Evolutionary conservation across 116 monocot genomes (phyloP).

Genomic region (Posidonia oceanica): DNA sequence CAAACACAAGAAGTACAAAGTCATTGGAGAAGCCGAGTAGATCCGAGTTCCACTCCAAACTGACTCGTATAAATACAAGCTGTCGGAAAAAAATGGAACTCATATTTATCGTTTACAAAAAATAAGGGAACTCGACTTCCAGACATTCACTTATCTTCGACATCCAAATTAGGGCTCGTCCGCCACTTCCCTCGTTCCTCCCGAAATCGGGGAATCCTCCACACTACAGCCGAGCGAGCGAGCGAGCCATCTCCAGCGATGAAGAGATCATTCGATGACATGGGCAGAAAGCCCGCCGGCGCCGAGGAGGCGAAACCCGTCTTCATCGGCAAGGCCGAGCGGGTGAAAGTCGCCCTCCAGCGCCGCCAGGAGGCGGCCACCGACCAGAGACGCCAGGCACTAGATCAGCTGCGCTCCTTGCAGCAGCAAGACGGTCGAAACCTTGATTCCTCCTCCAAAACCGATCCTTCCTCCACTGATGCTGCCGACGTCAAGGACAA

Average conservation of each 20-base stretch:
- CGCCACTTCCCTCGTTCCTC: too few relatives aligned
- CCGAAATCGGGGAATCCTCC: too few relatives aligned
- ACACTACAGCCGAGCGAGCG: too few relatives aligned
- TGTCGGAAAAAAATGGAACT: too few relatives aligned
- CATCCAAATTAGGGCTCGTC: too few relatives aligned
- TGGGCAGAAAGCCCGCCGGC: conserved; percentile 3
- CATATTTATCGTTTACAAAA: too few relatives aligned
- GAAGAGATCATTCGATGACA: conserved; percentile 2
- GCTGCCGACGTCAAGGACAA: not conserved
- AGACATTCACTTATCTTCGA: too few relatives aligned
- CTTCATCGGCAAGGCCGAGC: conserved; percentile 78
- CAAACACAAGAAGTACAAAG: too few relatives aligned
- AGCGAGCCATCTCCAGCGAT: not conserved
- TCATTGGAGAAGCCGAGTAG: too few relatives aligned
- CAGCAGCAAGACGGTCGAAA: conserved; percentile 9
- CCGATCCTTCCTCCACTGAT: conserved; percentile 10
- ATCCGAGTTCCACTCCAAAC: too few relatives aligned
- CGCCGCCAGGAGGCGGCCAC: conserved; percentile 60
- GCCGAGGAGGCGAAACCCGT: conserved; percentile 35
- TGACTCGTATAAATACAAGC: too few relatives aligned
- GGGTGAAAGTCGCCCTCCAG: conserved; percentile 68
- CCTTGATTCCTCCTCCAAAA: conserved; percentile 1
- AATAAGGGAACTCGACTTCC: too few relatives aligned
- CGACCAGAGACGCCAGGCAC: conserved; percentile 41
- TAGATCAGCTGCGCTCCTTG: conserved; percentile 24